A percentile compares a stretch with the other conserved stretches of the same genome.
Evolutionary conservation across 1,284 basidiomycete species (phyloP).

Genomic region (Naganishia sp.): DNA sequence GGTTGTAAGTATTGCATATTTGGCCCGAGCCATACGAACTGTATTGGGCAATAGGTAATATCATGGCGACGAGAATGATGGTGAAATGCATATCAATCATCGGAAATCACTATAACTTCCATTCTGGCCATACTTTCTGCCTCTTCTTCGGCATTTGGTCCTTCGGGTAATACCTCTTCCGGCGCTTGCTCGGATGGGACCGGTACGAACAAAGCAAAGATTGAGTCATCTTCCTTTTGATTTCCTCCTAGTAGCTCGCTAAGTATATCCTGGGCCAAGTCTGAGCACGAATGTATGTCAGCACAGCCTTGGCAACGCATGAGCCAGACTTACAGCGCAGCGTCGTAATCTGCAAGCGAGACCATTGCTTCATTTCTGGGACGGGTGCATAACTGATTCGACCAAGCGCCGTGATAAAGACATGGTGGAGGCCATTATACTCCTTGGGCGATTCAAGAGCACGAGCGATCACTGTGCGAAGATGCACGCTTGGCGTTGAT

Average conservation of each 20-base stretch:
- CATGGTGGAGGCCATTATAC: conserved; percentile 70
- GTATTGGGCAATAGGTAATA: not conserved
- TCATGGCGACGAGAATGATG: too few relatives aligned
- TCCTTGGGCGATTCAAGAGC: conserved; percentile 38
- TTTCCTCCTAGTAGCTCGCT: conserved; percentile 69
- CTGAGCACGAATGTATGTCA: conserved; percentile 49
- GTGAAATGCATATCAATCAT: conserved; percentile 4
- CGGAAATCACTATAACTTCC: conserved; percentile 7
- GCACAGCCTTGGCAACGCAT: not conserved
- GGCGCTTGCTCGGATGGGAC: not conserved
- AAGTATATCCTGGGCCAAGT: conserved; percentile 67
- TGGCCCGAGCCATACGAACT: not conserved
- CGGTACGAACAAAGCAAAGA: conserved; percentile 66
- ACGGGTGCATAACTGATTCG: conserved; percentile 65
- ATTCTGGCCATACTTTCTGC: conserved; percentile 14
- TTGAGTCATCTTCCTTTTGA: conserved; percentile 64
- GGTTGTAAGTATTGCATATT: conserved; percentile 20
- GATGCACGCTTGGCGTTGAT: conserved; percentile 8
- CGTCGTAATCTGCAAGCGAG: conserved; percentile 54
- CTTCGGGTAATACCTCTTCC: not conserved
- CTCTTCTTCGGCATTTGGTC: conserved; percentile 17
- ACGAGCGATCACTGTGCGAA: conserved; percentile 14
- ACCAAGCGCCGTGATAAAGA: conserved; percentile 74
- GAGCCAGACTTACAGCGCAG: conserved; percentile 45
- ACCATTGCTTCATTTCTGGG: conserved; percentile 51